These are phyloP conservation scores for Mycena albidolilacea DNA, from an alignment of 768 basidiomycete species.

Conservation along the genomic window DNA sequence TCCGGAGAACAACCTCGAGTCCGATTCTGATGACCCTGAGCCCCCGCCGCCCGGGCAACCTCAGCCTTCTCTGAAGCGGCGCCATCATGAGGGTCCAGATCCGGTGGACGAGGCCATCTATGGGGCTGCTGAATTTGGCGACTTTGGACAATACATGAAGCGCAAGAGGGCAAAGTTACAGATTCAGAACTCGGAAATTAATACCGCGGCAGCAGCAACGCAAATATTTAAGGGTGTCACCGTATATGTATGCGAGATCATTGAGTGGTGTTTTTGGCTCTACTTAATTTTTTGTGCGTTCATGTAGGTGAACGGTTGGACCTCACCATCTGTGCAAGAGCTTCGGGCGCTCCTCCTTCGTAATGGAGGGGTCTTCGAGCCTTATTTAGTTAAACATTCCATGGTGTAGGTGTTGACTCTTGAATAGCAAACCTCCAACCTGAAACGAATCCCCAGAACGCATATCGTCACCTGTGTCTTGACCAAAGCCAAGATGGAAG, in stretches of 20 bases:
- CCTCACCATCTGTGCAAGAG: constrained; percentile 88
- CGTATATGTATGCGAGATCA: constrained; percentile 89
- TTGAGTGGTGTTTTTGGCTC: not conserved
- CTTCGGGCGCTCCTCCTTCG: constrained; percentile 83
- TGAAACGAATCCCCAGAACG: constrained; percentile 63
- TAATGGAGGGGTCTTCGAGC: constrained; percentile 87
- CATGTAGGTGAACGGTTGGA: constrained; percentile 91
- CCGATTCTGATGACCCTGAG: constrained; percentile 48
- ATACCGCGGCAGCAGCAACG: constrained; percentile 47
- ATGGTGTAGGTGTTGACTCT: constrained; percentile 67
- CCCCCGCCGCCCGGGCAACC: constrained; percentile 54
- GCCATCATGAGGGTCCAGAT: constrained; percentile 45
- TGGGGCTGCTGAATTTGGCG: constrained; percentile 85
- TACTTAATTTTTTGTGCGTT: constrained; percentile 11
- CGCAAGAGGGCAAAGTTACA: constrained; percentile 93
- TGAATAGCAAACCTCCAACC: constrained; percentile 1
- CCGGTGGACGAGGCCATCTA: constrained; percentile 67
- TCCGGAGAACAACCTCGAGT: constrained; percentile 21
- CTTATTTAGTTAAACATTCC: constrained; percentile 87
- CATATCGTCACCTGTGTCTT: constrained; percentile 94
- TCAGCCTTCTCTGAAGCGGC: constrained; percentile 59
- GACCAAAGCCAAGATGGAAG: constrained; percentile 90
- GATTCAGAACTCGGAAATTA: constrained; percentile 75
- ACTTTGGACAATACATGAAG: constrained; percentile 90
- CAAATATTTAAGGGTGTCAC: constrained; percentile 81